Evolutionary conservation across 2,329 filamentous ascomycete species (phyloP), one percentile per base, ranked within the genome.

Genomic region (Penicillium sp.): DNA sequence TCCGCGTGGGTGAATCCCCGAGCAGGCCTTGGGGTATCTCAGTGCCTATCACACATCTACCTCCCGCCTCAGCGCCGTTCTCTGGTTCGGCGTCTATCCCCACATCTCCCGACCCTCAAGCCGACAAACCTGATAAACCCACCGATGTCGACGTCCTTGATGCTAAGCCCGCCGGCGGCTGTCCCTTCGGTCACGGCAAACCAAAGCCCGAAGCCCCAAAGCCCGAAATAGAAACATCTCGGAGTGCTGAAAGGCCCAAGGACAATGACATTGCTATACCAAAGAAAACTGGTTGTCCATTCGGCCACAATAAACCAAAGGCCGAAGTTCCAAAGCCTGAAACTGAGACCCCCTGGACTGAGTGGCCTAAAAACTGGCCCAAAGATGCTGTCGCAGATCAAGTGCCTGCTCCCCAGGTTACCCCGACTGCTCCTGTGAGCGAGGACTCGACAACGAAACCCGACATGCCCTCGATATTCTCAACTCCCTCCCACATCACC

Each of bases 11-110:
- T 43, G 93, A 97, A 75, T 96, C 91, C 15, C 93, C 93, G 6
- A 96, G 90, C 73, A 83, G 93, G 44, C 93, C 93, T 15, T 97
- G 93, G 93, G 93, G 93, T 6, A 96, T 97, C 52, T 85, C 86
- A 6, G 88, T 97, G 0, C 93, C 93, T 3, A 74, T 85, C 38
- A 79, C 83, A 60, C 62, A 65, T 49, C 60, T 62, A 39, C 58
- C 62, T 19, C 66, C 72, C 47, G 64, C 70, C 43, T 67, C 72
- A 25, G 66, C 61, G 57, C 68, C 70, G 62, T 50, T 71, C 66
- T 38, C 67, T 61, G 43, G 56, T 57, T 52, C 58, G 3, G 66
- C 61, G 35, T 62, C 66, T 43, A 61, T 57, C 15, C 58, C 64
- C 4, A 61, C 60, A 10, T 58, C 62, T 29, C 52, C 62, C 8